Evolutionary conservation across 495 filamentous ascomycete species (phyloP).

Genomic region (Symbiotaphrina buchneri): DNA sequence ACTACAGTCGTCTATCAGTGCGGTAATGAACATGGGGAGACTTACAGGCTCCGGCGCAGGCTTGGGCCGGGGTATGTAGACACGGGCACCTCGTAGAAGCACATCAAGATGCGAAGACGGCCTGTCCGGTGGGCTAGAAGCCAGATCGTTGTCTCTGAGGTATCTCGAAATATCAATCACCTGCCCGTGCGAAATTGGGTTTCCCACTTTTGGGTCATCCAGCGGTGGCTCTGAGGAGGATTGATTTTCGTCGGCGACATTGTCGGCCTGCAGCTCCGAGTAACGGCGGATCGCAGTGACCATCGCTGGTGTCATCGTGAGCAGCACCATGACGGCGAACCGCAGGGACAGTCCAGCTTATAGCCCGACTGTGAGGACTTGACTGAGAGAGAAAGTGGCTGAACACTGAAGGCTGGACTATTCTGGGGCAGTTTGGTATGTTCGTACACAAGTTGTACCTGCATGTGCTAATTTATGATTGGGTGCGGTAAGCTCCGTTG

Average conservation of each 20-base stretch:
- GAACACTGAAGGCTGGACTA: too few species aligned
- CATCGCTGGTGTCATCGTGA: constrained; percentile 50
- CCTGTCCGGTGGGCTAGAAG: neutral
- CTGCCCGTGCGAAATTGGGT: constrained; percentile 61
- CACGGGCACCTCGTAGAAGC: constrained; percentile 43
- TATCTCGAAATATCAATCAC: constrained; percentile 41
- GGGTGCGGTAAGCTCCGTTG: too few species aligned
- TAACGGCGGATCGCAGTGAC: constrained; percentile 33
- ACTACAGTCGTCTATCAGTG: constrained; percentile 1
- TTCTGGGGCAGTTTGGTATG: too few species aligned
- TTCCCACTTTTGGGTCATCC: constrained; percentile 25
- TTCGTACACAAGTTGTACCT: too few species aligned
- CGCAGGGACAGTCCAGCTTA: too few species aligned
- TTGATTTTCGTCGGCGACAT: constrained; percentile 3
- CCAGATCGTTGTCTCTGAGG: constrained; percentile 16
- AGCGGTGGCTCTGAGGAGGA: constrained; percentile 17
- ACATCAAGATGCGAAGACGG: constrained; percentile 26
- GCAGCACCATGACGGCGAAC: constrained; percentile 49
- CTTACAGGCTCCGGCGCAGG: constrained; percentile 54
- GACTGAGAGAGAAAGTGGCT: too few species aligned
- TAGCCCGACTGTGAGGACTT: too few species aligned
- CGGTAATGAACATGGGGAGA: too few species aligned
- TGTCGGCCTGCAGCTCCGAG: constrained; percentile 2
- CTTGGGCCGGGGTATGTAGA: constrained; percentile 52
- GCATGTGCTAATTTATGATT: too few species aligned